Base-by-base conservation (phyloP, 2,329 filamentous ascomycete species). In the Aspergillus uvarum region DNA sequence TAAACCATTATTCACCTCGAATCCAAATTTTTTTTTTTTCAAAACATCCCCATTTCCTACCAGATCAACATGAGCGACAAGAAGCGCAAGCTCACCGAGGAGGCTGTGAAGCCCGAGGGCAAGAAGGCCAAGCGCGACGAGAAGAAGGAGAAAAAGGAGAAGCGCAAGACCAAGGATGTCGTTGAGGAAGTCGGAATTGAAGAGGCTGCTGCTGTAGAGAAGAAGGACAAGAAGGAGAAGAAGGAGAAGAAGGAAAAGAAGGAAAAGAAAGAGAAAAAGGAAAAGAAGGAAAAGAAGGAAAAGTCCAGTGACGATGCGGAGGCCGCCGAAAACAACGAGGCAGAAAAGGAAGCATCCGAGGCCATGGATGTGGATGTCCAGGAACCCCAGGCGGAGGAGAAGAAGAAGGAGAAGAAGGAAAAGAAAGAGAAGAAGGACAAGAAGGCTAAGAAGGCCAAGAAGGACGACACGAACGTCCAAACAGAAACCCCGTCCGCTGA, bases 41-140 rank as follows among this genome's bases (percentile, higher is more conserved):
- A 14, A 29, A 51, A 22, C 5, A 35, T 47, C 49, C n/a, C 5
- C 47, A 44, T 29, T 52, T 51, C 31, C 35, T 0, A 4, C 1
- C 11, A 29, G 44, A 26, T 38, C 55, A 70, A 58, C 67, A 76
- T 76, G 72, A 67, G 70, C 54, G 73, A 75, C 61, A 76, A 72
- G 61, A 75, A 76, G 68, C 74, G 74, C 69, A 77, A 77, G 68
- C 71, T 74, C 64, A 65, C 66, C n/a, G 68, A 74, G 59, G 67
- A 70, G 4, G 49, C 63, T 7, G 62, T 67, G 54, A 63, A 67
- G 59, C 68, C 70, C 2, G 65, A 72, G 49, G 70, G 67, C 54
- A 74, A 74, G 67, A 75, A 75, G 66, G 63, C 67, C 52, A 74
- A 74, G 62, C 69, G 69, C 59, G 72, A 70, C 1, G 65, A 70